Evolutionary conservation across 805 yeast species (phyloP), one percentile per base, ranked within the genome.

Genomic region (Lipomyces anomalus): DNA sequence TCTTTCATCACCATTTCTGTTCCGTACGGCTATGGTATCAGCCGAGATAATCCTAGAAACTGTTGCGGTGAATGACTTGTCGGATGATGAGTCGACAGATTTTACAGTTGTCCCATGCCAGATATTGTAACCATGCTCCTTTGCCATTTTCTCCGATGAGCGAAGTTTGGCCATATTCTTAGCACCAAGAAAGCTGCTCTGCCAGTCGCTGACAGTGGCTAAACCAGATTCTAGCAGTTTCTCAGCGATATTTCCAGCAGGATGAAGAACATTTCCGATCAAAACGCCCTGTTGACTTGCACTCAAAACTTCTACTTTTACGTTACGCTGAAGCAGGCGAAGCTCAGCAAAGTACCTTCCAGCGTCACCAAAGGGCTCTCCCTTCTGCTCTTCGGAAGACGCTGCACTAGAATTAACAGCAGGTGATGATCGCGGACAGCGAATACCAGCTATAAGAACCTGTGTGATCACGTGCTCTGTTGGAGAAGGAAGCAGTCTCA

Each of bases 181-280:
- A 7, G 87, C 67, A 4, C 95, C 95, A 46, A 86, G 67, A 35
- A 78, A 57, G 11, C 74, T 60, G 1, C 87, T 76, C 61, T 87
- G 95, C 87, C 90, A 81, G 61, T 86, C 95, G 22, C 79, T 75
- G 40, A 85, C 78, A 53, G 78, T 80, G 9, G 82, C 95, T 24
- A 81, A 70, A 7, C 95, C 95, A 44, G 70, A 71, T 46, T 74
- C 77, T 47, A 86, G 70, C 46, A 86, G 67, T 52, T 76, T 75
- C 53, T 79, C 83, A 47, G 82, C 78, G 56, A 85, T 79, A 50
- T 80, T 79, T 16, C 95, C 95, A 3, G 84, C 82, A 26, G 94
- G 86, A 59, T 84, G 90, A 44, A 69, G 60, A 30, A 85, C 62
- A 39, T 74, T 66, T 17, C 73, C 84, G 44, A 81, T 68, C 6